phyloP scores from a whole-genome alignment of 2,329 filamentous ascomycete genomes.

The Arthrobotrys conoides region DNA sequence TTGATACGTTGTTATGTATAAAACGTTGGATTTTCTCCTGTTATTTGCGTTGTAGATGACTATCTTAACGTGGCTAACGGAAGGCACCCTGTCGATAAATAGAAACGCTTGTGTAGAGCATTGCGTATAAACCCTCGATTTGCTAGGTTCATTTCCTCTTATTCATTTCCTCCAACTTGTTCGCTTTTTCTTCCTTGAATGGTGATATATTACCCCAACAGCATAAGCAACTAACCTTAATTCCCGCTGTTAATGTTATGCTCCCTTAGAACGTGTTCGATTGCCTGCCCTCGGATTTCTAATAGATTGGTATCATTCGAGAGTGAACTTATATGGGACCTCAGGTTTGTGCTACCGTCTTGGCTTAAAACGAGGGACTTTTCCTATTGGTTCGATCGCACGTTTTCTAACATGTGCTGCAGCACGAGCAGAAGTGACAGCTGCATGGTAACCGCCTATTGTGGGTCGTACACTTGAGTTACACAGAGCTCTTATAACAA shows the following conservation, averaged over 20 bases:
- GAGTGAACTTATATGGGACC: slow-evolving; percentile 11
- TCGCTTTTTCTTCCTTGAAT: slow-evolving; percentile 7
- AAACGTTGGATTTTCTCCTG: background rate
- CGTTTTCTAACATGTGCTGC: slow-evolving; percentile 18
- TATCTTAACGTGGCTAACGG: background rate
- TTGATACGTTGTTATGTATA: background rate
- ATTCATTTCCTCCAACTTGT: background rate
- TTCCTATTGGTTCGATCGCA: slow-evolving; percentile 20
- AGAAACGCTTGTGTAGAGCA: background rate
- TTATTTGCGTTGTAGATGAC: background rate
- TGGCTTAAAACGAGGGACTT: slow-evolving; percentile 20
- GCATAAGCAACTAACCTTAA: slow-evolving; percentile 10
- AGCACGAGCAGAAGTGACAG: slow-evolving; percentile 9
- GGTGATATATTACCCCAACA: background rate
- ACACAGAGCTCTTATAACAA: slow-evolving; percentile 30
- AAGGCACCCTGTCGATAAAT: background rate
- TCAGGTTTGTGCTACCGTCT: slow-evolving; percentile 14
- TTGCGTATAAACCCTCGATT: background rate
- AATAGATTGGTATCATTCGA: slow-evolving; percentile 24
- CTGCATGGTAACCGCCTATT: slow-evolving; percentile 29
- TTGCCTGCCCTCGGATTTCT: slow-evolving; percentile 1
- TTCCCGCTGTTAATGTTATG: slow-evolving; percentile 9
- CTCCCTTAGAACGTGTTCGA: background rate
- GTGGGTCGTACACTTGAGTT: slow-evolving; percentile 23
- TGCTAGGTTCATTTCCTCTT: background rate